Base-by-base conservation (phyloP, 345 rosid species). In the Cardamine resedifolia region DNA sequence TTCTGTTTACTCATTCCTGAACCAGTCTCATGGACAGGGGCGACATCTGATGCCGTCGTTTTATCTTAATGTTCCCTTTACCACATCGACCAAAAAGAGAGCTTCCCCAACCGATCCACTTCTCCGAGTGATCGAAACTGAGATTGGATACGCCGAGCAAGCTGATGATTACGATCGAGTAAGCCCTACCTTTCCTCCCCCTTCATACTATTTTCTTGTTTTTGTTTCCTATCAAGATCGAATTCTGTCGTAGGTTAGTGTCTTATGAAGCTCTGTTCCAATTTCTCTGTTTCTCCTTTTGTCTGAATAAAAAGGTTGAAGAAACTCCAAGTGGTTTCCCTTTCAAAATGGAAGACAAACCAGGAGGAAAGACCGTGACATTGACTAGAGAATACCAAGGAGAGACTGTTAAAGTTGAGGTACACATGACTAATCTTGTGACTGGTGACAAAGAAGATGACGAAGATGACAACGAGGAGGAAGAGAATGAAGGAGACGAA, bases 401-500 rank as follows among this genome's bases (percentile, higher is more conserved):
- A 38, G 97, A 91, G 73, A 79, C 70, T 27, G 79, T 91, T 30
- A 83, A 78, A 58, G 87, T 91, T 63, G 91, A 88, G 58, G 96
- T 94, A 64, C 85, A 85, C 70, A 91, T 89, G 97, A 87, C 92
- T n/a, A 91, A 89, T 78, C 92, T 89, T 59, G 94, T 89, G 31
- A 84, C 90, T 0, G 95, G 93, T 14, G 85, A 83, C 24, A 75
- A 80, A 6, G 82, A 78, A 11, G 79, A 77, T 5, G 60, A 69
- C 7, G 83, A 75, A 2, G 79, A 76, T 23, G 81, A 71, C 8
- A 64, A 79, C 1, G 78, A 75, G 0, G 85, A 83, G 7, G 76
- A 77, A 7, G 80, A 79, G 16, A 74, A 58, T 10, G 64, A 70
- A 38, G 83, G 72, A 0, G 81, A 66, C 1, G 76, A 81, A 21